These are phyloP conservation scores for Tetrahymena borealis DNA, from an alignment of 73 alveolate species.

Conservation along the genomic window DNA sequence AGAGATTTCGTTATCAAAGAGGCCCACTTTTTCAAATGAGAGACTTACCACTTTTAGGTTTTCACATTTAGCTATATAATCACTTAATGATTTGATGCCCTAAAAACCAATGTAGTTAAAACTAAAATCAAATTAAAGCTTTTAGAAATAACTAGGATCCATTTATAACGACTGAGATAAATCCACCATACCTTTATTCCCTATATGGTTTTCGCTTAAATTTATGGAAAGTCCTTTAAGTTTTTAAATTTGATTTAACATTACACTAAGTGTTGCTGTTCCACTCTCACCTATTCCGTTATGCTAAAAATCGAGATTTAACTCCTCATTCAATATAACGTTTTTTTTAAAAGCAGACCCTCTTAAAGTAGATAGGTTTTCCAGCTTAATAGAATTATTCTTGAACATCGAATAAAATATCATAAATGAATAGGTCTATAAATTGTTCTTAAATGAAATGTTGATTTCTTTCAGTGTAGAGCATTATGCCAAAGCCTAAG, in stretches of 20 bases:
- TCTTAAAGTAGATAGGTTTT: background rate
- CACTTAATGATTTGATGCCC: background rate
- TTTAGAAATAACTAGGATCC: background rate
- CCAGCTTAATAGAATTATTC: background rate
- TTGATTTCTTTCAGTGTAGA: background rate
- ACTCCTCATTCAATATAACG: background rate
- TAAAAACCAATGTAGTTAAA: background rate
- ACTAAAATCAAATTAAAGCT: background rate
- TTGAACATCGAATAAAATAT: background rate
- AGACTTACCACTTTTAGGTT: background rate
- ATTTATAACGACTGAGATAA: background rate
- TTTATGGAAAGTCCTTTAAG: background rate
- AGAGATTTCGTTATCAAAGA: background rate
- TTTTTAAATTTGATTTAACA: background rate
- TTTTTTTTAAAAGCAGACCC: background rate
- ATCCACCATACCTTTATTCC: background rate
- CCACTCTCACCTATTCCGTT: background rate
- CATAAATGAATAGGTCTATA: background rate
- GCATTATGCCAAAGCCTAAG: background rate
- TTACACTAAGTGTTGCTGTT: background rate
- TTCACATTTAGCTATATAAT: background rate
- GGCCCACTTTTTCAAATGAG: background rate
- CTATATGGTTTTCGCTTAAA: background rate
- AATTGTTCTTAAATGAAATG: background rate
- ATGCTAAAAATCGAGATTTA: background rate